Base-by-base conservation (phyloP, 768 basidiomycete genomes). In the Imleria badia region DNA sequence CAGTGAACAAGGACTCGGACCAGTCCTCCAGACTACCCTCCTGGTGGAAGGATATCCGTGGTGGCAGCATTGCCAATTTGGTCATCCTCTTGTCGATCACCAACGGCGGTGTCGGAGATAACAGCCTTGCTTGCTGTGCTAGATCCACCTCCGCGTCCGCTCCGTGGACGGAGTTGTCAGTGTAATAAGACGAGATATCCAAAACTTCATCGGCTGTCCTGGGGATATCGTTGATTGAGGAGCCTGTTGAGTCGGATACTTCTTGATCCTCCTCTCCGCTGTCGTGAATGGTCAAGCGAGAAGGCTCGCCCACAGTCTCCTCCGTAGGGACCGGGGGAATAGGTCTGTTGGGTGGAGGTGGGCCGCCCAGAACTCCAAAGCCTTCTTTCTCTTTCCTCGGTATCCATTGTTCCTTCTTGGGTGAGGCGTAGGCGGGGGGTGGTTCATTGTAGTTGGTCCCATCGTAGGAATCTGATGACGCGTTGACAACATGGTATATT, bases 1-100 rank as follows among this genome's bases (percentile, higher is more conserved):
- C 81, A n/a, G 73, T 79, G 31, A 85, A 73, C 34, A 85, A 60
- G 7, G 80, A 75, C 60, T 80, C 76, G 11, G 80, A 75, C 85
- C 84, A 85, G 26, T 75, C 74, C 11, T 76, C 73, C 26, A 84
- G 70, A 56, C 78, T 82, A 12, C 54, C 51, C 48, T 80, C 77
- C 34, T 74, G 73, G 54, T 82, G 81, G 29, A 84, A 71, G 6
- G 83, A 84, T 30, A 86, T 61, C 14, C 84, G 78, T 12, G 84
- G 84, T 0, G 84, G 80, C 30, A 63, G 30, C 17, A 44, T 56
- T 12, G 58, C 62, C n/a, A 64, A 34, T 43, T 59, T 61, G 30
- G 48, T 22, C 39, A 62, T 7, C 42, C 52, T 55, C 51, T 66
- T 65, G 52, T 67, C 68, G 36, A 73, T 62, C 42, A 72, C 61